Conservation (phyloP, 1,139 yeast genomes). For the Nematodospora anomalae region DNA sequence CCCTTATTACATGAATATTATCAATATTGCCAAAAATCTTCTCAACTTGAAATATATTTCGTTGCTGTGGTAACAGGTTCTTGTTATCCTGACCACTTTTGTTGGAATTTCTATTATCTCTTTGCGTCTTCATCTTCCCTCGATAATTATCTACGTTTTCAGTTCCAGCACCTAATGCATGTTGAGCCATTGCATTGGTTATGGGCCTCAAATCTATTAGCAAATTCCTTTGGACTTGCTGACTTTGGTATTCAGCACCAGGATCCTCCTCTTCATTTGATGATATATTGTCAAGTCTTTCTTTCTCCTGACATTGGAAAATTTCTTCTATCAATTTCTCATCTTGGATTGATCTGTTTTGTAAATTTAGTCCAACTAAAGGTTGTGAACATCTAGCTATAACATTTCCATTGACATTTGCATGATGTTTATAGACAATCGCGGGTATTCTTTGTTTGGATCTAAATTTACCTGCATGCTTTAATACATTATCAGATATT, state of each 20-base stretch:
- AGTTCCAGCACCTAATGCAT: conserved; percentile 95
- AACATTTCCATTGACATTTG: conserved; percentile 62
- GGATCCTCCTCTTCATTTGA: conserved; percentile 19
- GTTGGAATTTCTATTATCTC: conserved; percentile 1
- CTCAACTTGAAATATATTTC: conserved; percentile 30
- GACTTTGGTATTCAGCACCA: conserved; percentile 20
- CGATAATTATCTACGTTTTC: conserved; percentile 87
- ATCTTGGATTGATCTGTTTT: conserved; percentile 86
- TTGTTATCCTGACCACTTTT: conserved; percentile 10
- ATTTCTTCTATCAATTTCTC: conserved; percentile 77
- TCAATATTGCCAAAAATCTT: conserved; percentile 88
- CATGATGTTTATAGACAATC: conserved; percentile 69
- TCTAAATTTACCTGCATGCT: conserved; percentile 81
- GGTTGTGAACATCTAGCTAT: conserved; percentile 94
- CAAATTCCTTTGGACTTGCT: conserved; percentile 59
- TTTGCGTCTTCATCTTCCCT: conserved; percentile 19
- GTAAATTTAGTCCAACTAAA: conserved; percentile 78
- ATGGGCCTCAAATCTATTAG: conserved; percentile 91
- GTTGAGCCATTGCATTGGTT: conserved; percentile 95
- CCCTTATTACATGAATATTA: conserved; percentile 93
- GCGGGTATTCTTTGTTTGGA: conserved; percentile 86
- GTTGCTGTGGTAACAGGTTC: not conserved
- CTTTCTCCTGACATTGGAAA: conserved; percentile 50
- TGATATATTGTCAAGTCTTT: conserved; percentile 21
- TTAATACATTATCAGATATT: conserved; percentile 78